Evolutionary conservation across 306 rosid genomes (phyloP).

Genomic region (Cicer arietinum): DNA sequence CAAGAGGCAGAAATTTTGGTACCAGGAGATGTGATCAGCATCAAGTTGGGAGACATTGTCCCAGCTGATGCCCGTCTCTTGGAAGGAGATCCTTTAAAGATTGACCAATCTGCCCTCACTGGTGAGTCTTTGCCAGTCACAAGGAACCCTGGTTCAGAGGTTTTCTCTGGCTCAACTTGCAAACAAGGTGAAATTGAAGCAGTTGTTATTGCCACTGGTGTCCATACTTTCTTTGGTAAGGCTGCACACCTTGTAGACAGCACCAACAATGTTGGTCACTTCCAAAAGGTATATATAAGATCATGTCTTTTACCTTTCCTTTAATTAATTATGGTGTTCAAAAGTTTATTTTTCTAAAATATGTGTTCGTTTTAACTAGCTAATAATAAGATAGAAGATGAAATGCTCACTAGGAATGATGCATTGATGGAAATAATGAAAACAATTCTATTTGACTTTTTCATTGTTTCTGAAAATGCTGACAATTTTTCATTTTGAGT

Average conservation of each 20-base stretch:
- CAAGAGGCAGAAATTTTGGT: slow-evolving; percentile 77
- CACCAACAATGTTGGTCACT: slow-evolving; percentile 93
- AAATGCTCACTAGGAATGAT: too few species aligned
- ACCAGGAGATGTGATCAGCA: slow-evolving; percentile 87
- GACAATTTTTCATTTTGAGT: too few species aligned
- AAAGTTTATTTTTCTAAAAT: background rate
- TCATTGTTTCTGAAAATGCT: too few species aligned
- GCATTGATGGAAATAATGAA: too few species aligned
- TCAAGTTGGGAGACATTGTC: slow-evolving; percentile 85
- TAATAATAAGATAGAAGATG: too few species aligned
- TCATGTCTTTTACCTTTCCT: background rate
- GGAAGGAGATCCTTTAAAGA: slow-evolving; percentile 84
- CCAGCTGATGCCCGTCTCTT: slow-evolving; percentile 88
- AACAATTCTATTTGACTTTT: too few species aligned
- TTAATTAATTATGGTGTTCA: background rate
- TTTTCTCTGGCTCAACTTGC: slow-evolving; percentile 87
- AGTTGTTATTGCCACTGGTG: slow-evolving; percentile 83
- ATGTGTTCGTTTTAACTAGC: too few species aligned
- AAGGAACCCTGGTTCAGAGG: slow-evolving; percentile 66
- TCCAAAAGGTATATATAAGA: slow-evolving; percentile 63
- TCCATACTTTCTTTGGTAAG: slow-evolving; percentile 87
- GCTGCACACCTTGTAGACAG: slow-evolving; percentile 89
- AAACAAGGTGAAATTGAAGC: slow-evolving; percentile 92
- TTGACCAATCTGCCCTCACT: slow-evolving; percentile 85
- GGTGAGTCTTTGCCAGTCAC: slow-evolving; percentile 90